phyloP scores from a whole-genome alignment of 2,329 filamentous ascomycete genomes.

The Onygenales sp. region DNA sequence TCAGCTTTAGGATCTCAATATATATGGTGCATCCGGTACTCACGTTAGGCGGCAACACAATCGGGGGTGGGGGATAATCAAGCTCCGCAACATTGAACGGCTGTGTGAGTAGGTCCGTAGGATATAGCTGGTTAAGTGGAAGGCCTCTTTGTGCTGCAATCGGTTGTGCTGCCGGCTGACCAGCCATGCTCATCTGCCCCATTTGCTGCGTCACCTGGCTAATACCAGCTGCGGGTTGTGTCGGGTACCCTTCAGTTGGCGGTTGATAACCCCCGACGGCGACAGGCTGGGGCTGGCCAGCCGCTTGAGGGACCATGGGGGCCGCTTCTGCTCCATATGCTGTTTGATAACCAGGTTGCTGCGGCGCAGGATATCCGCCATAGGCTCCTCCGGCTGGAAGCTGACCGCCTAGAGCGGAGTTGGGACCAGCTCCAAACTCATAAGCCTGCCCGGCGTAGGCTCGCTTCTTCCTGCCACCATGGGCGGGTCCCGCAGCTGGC shows the following conservation, averaged over 20 bases:
- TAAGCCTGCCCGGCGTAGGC: constrained; percentile 92
- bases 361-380: constrained; percentile 48
- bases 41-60: constrained; percentile 86
- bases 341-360: constrained; percentile 36
- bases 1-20: constrained; percentile 29
- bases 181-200: constrained; percentile 63
- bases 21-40: constrained; percentile 29
- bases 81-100: constrained; percentile 91
- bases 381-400: constrained; percentile 49
- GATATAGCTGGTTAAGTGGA: constrained; percentile 76
- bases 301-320: constrained; percentile 21
- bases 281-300: constrained; percentile 13
- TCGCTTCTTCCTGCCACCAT: constrained; percentile 63
- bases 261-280: constrained; percentile 56
- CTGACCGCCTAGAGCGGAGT: constrained; percentile 51
- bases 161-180: constrained; percentile 44
- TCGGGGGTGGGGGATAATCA: constrained; percentile 81
- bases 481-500: constrained; percentile 11
- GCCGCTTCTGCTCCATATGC: constrained; percentile 36
- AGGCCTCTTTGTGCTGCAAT: constrained; percentile 35
- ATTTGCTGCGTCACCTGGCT: constrained; percentile 74
- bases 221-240: constrained; percentile 47
- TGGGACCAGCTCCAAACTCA: constrained; percentile 81
- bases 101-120: constrained; percentile 82
- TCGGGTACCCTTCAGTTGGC: constrained; percentile 57